Base-by-base conservation (phyloP, 805 yeast genomes). In the Danielozyma ontarioensis region DNA sequence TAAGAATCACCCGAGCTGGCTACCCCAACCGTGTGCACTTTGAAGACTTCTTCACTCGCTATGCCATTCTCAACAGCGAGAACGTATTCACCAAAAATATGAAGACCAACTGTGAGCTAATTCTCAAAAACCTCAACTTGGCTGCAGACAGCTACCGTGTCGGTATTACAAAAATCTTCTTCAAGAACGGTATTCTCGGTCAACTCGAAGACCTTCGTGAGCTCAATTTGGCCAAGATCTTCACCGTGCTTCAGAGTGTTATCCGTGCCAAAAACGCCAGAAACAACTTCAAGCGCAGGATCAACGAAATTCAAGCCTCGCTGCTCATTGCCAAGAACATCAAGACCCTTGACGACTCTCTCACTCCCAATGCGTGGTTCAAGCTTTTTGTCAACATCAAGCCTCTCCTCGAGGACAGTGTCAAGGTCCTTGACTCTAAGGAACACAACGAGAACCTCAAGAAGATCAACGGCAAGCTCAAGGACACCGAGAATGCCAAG, bases 1-100 rank as follows among this genome's bases (percentile, higher is more conserved):
- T 93, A 19, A 74, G 98, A 57, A 93, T 93, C 39, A 96, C 97
- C 0, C 74, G 99, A 43, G 87, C 96, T 6, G 99, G 99, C 2
- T 93, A 83, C 57, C 99, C 99, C 4, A 93, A 93, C 57, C 75
- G 96, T 44, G 77, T 90, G 52, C 76, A 80, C 18, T 90, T 89
- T 57, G 75, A 79, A 28, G 90, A 86, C 30, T 93, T 93, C 60
- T 76, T 73, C 32, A 70, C 66, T 25, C 71, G 96, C 34, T 93
- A 93, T 54, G 74, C 74, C 19, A 74, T 89, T n/a, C 62, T 93
- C 17, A 35, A 42, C 32, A 70, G 78, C 5, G 71, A 72, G 29
- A 59, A 65, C 25, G 69, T 68, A 13, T 62, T 55, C 38, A 59
- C 68, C 5, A 61, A 61, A 26, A 61, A 76, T 39, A 66, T 73